A percentile compares a stretch with the other conserved stretches of the same genome.
Evolutionary conservation across 495 filamentous ascomycete genomes (phyloP).

Genomic region (Corynascus novoguineensis): DNA sequence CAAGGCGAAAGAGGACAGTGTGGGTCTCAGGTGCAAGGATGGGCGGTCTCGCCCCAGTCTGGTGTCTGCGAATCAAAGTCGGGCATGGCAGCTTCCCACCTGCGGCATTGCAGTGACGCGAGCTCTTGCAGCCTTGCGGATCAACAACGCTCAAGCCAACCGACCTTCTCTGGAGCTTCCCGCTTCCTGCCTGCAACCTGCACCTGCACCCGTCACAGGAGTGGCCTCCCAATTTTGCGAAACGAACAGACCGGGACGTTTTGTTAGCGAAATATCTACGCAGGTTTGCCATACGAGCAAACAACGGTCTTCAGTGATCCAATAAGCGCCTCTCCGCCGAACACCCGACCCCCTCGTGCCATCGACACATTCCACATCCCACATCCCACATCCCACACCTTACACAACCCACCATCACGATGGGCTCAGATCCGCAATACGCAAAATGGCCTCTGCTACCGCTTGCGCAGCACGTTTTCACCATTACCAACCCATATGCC

Average conservation of each 20-base stretch:
- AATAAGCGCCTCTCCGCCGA: neutral
- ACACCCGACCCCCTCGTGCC: neutral
- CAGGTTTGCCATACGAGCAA: neutral
- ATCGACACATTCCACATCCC: conserved; percentile 1
- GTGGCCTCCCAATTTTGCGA: neutral
- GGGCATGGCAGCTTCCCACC: neutral
- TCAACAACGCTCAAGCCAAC: conserved; percentile 19
- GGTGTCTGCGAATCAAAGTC: conserved; percentile 6
- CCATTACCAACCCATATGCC: conserved; percentile 83
- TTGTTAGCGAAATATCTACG: neutral
- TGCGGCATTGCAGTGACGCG: conserved; percentile 20
- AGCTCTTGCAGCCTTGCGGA: conserved; percentile 27
- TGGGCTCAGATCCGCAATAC: conserved; percentile 97
- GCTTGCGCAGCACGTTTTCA: conserved; percentile 95
- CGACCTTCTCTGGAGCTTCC: conserved; percentile 10
- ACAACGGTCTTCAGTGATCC: neutral
- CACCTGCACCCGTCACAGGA: neutral
- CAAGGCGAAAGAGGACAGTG: too few relatives aligned
- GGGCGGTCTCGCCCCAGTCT: neutral
- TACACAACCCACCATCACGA: conserved; percentile 33
- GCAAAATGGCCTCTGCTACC: conserved; percentile 88
- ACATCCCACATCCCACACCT: neutral
- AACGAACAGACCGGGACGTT: neutral
- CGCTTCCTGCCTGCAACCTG: conserved; percentile 8
- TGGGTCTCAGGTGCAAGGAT: too few relatives aligned